These are phyloP conservation scores for Fraxinus baroniana DNA, from an alignment of 305 asterid species.

Conservation along the genomic window DNA sequence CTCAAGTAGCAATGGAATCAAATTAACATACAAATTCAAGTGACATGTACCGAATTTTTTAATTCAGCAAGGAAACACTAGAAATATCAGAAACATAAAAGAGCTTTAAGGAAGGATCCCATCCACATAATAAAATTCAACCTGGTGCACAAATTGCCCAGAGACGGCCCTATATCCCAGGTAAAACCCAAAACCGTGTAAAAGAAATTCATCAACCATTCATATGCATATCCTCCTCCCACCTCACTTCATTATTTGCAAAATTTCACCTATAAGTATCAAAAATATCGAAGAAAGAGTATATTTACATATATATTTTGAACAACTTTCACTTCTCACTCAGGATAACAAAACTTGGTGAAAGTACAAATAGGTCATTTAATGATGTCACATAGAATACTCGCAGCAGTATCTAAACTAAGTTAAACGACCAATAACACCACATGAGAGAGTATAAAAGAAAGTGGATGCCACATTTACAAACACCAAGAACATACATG, in stretches of 20 bases:
- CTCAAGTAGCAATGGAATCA: conserved; percentile 25
- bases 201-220: background rate
- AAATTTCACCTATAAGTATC: background rate
- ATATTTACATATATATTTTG: background rate
- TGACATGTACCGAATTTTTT: background rate
- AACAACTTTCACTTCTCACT: background rate
- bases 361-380: background rate
- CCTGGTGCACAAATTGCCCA: background rate
- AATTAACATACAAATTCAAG: background rate
- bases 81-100: background rate
- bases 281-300: background rate
- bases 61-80: background rate
- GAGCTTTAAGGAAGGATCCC: background rate
- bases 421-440: background rate
- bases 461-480: conserved; percentile 1
- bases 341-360: background rate
- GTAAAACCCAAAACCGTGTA: background rate
- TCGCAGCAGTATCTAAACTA: background rate
- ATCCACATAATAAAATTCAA: background rate
- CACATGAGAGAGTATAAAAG: background rate
- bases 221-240: background rate
- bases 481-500: background rate
- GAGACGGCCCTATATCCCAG: background rate
- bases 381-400: background rate
- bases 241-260: background rate